phyloP scores from a whole-genome alignment of 495 filamentous ascomycete species.

The Letharia lupina region DNA sequence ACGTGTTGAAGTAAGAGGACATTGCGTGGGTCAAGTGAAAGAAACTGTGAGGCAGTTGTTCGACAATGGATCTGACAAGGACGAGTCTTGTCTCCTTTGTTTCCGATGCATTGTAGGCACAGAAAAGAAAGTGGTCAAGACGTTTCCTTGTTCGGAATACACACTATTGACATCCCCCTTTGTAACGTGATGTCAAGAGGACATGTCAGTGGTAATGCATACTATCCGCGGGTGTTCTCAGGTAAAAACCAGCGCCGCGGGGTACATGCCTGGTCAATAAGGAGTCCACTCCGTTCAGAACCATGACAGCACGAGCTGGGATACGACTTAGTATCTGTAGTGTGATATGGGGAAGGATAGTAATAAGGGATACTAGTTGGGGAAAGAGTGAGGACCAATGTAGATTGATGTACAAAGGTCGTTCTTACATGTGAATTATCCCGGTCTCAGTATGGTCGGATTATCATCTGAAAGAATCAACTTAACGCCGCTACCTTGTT shows the following conservation, averaged over 20 bases:
- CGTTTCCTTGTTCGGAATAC: neutral
- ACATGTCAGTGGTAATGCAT: no score
- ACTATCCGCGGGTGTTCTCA: no score
- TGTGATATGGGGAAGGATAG: neutral
- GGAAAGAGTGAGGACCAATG: neutral
- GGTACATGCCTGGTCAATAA: no score
- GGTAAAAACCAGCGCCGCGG: no score
- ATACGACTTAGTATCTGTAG: neutral
- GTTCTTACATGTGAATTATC: neutral
- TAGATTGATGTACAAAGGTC: neutral
- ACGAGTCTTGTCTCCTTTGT: neutral
- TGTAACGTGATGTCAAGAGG: neutral
- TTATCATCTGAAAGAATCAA: neutral
- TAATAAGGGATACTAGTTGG: neutral
- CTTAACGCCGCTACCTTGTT: neutral
- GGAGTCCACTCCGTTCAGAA: no score
- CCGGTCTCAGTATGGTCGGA: neutral
- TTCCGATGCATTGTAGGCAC: neutral
- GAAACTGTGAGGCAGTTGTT: neutral
- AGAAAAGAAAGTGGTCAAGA: neutral
- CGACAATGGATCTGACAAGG: neutral
- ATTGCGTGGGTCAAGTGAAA: neutral
- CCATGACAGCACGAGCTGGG: neutral
- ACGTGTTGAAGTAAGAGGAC: neutral
- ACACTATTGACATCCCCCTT: neutral